Evolutionary conservation across 345 rosid genomes (phyloP), one percentile per base, ranked within the genome.

Genomic region (Anastatica hierochuntica): DNA sequence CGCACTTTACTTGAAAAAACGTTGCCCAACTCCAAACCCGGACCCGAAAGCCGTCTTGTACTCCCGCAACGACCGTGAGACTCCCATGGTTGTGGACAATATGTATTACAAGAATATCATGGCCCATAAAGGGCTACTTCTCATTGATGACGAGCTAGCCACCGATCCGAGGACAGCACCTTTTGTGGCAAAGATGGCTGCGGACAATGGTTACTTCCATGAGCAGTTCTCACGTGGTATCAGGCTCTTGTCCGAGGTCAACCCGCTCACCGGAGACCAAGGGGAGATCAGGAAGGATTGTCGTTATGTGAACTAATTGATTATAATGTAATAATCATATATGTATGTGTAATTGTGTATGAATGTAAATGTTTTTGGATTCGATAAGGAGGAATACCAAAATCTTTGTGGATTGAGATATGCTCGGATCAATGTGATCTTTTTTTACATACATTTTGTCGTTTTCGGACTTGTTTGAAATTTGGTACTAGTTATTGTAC

Each of bases 241-340:
- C 43, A 56, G 56, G 34, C 19, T 82, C 60, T 58, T 90, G 53
- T 87, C 95, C 0, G 95, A 90, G 79, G 80, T 65, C 48, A 80
- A 78, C 39, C 95, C 94, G 4, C 77, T 86, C 7, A 76, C 80
- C 0, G 92, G 69, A n/a, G 79, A 74, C 30, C 67, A 70, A 41
- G 96, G 95, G 1, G 92, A 90, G 69, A 59, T 86, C 12, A 79
- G 95, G 64, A 77, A 70, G 62, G 92, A 86, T 53, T 86, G 98
- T 23, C 86, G 97, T 12, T 86, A 30, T 56, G 82, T 76, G 3
- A 87, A 81, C 51, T 58, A 46, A 53, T 17, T 31, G 18, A 29
- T 30, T 36, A 13, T 45, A 37, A 34, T 14, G 46, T 19, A 34
- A 34, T 65, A 43, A 57, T 29, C 21, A 49, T 49, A 54, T 46